A percentile compares a stretch with the other conserved stretches of the same genome.
phyloP scores from a whole-genome alignment of 2,329 filamentous ascomycete genomes.

The Colletotrichum sidae region DNA sequence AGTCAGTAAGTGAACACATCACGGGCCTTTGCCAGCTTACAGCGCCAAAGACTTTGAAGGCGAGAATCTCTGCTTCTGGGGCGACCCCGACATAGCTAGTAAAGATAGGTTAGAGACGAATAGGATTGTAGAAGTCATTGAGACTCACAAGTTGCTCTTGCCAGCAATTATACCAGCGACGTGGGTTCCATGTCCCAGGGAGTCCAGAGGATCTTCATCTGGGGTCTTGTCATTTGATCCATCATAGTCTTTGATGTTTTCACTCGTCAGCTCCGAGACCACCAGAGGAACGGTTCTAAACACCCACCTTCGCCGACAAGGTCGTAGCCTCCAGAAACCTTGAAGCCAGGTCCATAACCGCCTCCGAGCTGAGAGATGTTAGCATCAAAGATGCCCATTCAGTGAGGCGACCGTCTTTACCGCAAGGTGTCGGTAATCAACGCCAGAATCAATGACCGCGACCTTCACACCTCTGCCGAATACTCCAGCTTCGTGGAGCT shows the following conservation, averaged over 20 bases:
- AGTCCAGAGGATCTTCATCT: slow-evolving; percentile 42
- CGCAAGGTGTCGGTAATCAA: slow-evolving; percentile 38
- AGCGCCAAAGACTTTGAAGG: slow-evolving; percentile 43
- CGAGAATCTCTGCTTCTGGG: slow-evolving; percentile 40
- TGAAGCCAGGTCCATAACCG: slow-evolving; percentile 40
- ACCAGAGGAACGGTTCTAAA: neutral
- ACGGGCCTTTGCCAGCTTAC: slow-evolving; percentile 1
- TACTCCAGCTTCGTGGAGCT: slow-evolving; percentile 35
- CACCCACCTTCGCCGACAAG: slow-evolving; percentile 39
- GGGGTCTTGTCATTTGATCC: slow-evolving; percentile 33
- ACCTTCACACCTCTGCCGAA: slow-evolving; percentile 39
- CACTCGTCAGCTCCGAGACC: no score
- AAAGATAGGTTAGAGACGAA: neutral
- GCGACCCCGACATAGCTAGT: slow-evolving; percentile 41
- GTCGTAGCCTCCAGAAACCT: slow-evolving; percentile 41
- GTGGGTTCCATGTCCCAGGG: slow-evolving; percentile 42
- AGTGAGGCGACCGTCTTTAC: slow-evolving; percentile 15
- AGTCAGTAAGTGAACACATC: neutral
- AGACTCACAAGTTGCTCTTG: slow-evolving; percentile 35
- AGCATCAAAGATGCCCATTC: no score
- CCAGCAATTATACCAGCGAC: slow-evolving; percentile 44
- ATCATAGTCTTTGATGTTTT: slow-evolving; percentile 17
- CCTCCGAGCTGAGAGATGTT: slow-evolving; percentile 43
- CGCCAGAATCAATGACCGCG: slow-evolving; percentile 39
- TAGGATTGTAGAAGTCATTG: no score